These are phyloP conservation scores for Adansonia madagascariensis DNA, from an alignment of 441 rosid genomes.

Conservation along the genomic window DNA sequence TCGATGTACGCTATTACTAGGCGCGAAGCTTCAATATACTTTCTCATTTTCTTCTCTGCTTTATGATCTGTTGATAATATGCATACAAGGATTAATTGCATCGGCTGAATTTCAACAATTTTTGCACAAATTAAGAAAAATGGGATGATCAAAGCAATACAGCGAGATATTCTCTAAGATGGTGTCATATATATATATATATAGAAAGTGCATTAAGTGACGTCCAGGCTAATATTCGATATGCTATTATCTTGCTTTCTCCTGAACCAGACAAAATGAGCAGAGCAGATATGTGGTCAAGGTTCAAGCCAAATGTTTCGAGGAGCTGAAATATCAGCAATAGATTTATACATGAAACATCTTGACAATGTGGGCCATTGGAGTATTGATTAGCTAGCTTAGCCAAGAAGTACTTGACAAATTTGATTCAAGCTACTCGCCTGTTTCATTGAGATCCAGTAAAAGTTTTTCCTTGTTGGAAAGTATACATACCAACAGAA, in stretches of 20 bases:
- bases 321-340: background rate
- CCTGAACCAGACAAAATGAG: background rate
- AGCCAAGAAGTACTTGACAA: too few species aligned
- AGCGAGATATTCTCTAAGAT: too few species aligned
- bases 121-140: too few species aligned
- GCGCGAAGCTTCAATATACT: slow-evolving; percentile 61
- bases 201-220: too few species aligned
- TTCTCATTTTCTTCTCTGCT: slow-evolving; percentile 77
- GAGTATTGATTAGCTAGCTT: too few species aligned
- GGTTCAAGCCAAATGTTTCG: background rate
- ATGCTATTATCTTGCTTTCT: background rate
- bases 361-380: too few species aligned
- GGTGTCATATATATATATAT: too few species aligned
- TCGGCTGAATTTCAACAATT: too few species aligned
- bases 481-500: slow-evolving; percentile 89
- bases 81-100: too few species aligned
- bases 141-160: too few species aligned
- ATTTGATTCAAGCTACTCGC: slow-evolving; percentile 32
- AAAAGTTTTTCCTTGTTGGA: slow-evolving; percentile 80
- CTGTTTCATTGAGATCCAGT: slow-evolving; percentile 73
- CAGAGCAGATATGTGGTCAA: background rate
- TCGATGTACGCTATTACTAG: slow-evolving; percentile 76
- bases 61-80: slow-evolving; percentile 46
- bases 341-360: too few species aligned
- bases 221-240: too few species aligned